Evolutionary conservation across 352 stramenopile species (phyloP).

Genomic region (Globisporangium cederbergense): DNA sequence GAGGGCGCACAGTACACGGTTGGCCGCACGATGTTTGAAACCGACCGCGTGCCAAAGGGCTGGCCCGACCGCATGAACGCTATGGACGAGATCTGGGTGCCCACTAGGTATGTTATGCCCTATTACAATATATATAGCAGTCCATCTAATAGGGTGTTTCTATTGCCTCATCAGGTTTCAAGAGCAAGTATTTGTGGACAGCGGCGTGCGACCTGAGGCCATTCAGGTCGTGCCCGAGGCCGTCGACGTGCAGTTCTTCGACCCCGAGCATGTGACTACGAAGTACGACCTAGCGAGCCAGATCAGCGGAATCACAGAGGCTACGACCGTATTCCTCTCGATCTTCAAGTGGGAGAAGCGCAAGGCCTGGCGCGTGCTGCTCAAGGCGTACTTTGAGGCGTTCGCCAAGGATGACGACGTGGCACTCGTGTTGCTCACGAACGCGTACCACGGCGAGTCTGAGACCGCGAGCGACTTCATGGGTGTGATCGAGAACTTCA

Average conservation of each 20-base stretch:
- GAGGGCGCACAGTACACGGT: conserved; percentile 52
- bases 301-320: conserved; percentile 28
- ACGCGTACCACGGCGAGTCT: conserved; percentile 71
- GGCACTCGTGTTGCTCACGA: conserved; percentile 84
- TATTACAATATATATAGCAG: neutral
- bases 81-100: conserved; percentile 94
- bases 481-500: conserved; percentile 53
- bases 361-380: conserved; percentile 88
- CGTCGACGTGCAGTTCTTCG: conserved; percentile 89
- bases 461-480: conserved; percentile 49
- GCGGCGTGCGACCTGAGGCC: conserved; percentile 43
- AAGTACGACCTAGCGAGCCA: conserved; percentile 50
- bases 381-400: conserved; percentile 79
- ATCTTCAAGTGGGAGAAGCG: conserved; percentile 94
- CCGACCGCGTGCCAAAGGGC: conserved; percentile 87
- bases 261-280: conserved; percentile 41
- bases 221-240: conserved; percentile 83
- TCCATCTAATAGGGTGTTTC: neutral
- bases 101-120: conserved; percentile 43
- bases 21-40: conserved; percentile 95
- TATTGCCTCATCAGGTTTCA: conserved; percentile 50
- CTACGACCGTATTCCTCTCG: conserved; percentile 85
- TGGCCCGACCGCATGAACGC: conserved; percentile 86
- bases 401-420: conserved; percentile 68
- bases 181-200: conserved; percentile 63